Base-by-base conservation (phyloP, 1,284 basidiomycete species). In the Papiliotrema fonsecae region DNA sequence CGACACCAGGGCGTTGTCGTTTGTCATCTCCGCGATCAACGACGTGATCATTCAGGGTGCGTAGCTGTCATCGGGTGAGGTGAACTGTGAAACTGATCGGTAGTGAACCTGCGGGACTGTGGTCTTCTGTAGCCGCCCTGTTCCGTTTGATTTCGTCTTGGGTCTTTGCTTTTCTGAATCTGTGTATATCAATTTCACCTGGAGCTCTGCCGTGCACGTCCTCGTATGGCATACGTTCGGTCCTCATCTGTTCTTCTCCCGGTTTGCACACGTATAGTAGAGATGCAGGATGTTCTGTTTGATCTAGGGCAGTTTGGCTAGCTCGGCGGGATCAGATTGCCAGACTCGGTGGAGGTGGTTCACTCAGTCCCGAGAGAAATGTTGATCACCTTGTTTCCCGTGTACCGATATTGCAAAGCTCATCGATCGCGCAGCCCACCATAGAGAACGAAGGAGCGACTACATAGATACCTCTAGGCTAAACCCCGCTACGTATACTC, bases 11-110 rank as follows among this genome's bases (percentile, higher is more conserved):
- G 77, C 77, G 51, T 74, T 80, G 60, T 71, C 75, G 32, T 79
- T 80, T 49, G 79, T 81, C 45, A 72, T 81, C 38, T 73, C 71
- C 4, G 78, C 79, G 0, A 77, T 80, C 55, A 78, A 79, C 63
- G 73, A 74, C 48, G 70, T 76, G 42, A 74, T 76, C 54, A 75
- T 76, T 41, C 73, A 74, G 53, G 55, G 58, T 55, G 47, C n/a
- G n/a, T n/a, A 57, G 56, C 41, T 39, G n/a, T 26, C 24, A 7
- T 36, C 22, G 24, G 26, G 25, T 28, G 2, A 11, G 7, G 25
- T 9, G 21, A 18, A 31, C 14, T 11, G 22, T 25, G 18, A 31
- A 30, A 28, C 42, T 42, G 31, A 45, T 25, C 16, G 18, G 6
- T 18, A 57, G 71, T 72, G 60, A 77, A 76, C 58, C 61, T 77